Base-by-base conservation (phyloP, 2,329 filamentous ascomycete species). In the Fusarium haematococcum region DNA sequence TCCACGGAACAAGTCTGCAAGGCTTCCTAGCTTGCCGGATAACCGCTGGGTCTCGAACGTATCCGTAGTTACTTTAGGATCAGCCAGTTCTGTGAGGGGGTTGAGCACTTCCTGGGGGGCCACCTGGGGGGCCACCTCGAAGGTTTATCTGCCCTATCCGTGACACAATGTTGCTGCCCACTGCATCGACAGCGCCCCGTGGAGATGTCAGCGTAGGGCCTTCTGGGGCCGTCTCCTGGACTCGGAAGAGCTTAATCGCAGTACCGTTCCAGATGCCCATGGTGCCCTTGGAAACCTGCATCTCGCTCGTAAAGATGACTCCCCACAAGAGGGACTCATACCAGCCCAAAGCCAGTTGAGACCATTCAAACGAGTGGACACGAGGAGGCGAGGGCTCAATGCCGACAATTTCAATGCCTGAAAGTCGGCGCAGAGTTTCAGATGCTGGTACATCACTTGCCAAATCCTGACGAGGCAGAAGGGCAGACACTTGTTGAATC, bases 261-360 rank as follows among this genome's bases (percentile, higher is more conserved):
- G 97, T 98, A 39, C 95, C 94, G 79, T 96, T 98, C 96, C 97
- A 99, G 2, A 98, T 92, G 9, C 97, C 96, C 35, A 95, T 94
- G 3, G 94, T 95, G 33, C 95, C 95, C 80, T 93, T 95, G 0
- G 93, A 91, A 32, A 96, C 91, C 67, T 95, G 91, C 91, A 98
- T 94, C 84, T 99, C 97, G 78, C 92, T 92, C 32, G 93, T 92
- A 81, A 98, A 98, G 63, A 98, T 91, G 77, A 98, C 94, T 18
- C 95, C 92, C 97, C 97, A 99, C 11, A 99, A 87, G 14, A 98
- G 87, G 6, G 94, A 96, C 83, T 98, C 95, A 82, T 98, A 98
- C 97, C 97, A 98, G 58, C 95, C 96, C 60, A 98, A 87, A 0
- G 94, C 93, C 37, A 98, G 86, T 0, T 94, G 92, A 4, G 95